phyloP scores from a whole-genome alignment of 2,329 filamentous ascomycete species.

The Phyllosticta paracitricarpa region DNA sequence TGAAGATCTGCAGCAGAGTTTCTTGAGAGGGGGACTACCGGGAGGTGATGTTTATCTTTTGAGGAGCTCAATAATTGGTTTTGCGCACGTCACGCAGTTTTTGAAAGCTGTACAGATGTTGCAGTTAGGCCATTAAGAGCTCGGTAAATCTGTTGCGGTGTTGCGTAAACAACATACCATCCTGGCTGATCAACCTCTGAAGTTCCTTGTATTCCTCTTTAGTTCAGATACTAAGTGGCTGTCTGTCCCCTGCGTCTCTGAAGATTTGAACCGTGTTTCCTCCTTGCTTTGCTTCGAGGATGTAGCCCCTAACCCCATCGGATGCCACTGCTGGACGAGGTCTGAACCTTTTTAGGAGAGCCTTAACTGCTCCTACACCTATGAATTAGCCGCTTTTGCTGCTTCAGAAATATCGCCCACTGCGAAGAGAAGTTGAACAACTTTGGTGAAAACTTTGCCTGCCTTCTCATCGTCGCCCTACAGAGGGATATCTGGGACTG shows the following conservation, averaged over 20 bases:
- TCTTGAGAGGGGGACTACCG: neutral
- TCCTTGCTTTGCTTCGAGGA: neutral
- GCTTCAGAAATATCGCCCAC: neutral
- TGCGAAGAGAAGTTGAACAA: neutral
- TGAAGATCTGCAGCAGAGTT: neutral
- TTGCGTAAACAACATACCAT: neutral
- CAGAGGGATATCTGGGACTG: neutral
- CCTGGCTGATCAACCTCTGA: neutral
- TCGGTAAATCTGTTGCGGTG: too few species aligned
- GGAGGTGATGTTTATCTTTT: neutral
- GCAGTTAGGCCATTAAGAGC: too few species aligned
- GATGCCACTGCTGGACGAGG: neutral
- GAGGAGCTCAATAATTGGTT: neutral
- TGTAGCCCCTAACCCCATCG: neutral
- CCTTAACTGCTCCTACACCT: neutral
- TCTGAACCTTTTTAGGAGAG: neutral
- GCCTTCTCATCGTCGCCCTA: neutral
- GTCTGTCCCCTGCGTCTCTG: neutral
- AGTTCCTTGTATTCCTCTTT: neutral
- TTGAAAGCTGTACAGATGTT: neutral
- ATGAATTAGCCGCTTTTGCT: neutral
- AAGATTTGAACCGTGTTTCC: neutral
- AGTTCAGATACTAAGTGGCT: neutral
- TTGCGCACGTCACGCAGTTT: neutral
- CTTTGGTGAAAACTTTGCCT: neutral